Percentiles rank a stretch among this genome's conserved stretches.
Conservation (phyloP, 2,329 filamentous ascomycete species). For the Nemania sp. region DNA sequence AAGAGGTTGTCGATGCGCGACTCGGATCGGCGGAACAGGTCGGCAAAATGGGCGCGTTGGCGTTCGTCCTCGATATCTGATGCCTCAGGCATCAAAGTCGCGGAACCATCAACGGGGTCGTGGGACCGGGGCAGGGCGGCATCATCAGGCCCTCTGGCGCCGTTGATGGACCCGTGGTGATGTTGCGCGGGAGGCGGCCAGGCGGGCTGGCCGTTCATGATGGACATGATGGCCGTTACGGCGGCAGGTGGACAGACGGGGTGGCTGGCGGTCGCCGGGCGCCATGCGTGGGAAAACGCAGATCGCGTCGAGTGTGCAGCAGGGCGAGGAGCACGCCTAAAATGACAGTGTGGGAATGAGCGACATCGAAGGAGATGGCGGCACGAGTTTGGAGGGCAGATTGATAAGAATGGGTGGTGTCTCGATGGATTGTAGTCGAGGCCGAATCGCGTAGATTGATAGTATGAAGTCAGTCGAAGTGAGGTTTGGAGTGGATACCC, state of each 20-base stretch:
- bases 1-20: constrained; percentile 83
- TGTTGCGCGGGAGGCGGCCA: constrained; percentile 71
- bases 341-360: constrained; percentile 63
- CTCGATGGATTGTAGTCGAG: constrained; percentile 64
- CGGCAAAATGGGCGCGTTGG: constrained; percentile 78
- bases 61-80: constrained; percentile 75
- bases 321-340: constrained; percentile 61
- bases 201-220: constrained; percentile 73
- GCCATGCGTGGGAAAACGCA: constrained; percentile 66
- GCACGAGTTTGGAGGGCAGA: constrained; percentile 54
- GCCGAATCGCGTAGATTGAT: constrained; percentile 64
- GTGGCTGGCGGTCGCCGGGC: constrained; percentile 65
- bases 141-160: constrained; percentile 69
- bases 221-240: constrained; percentile 69
- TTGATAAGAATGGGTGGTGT: constrained; percentile 58
- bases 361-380: constrained; percentile 66
- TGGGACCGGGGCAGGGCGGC: constrained; percentile 62
- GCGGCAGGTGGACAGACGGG: constrained; percentile 61
- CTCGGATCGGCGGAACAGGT: constrained; percentile 82
- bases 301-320: constrained; percentile 63
- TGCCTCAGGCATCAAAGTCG: constrained; percentile 71
- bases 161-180: constrained; percentile 55
- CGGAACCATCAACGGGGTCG: constrained; percentile 63
- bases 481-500: constrained; percentile 47
- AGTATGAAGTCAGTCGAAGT: constrained; percentile 68